These are phyloP conservation scores for Solanum stenotomum DNA, from an alignment of 257 asterid species.

Conservation along the genomic window DNA sequence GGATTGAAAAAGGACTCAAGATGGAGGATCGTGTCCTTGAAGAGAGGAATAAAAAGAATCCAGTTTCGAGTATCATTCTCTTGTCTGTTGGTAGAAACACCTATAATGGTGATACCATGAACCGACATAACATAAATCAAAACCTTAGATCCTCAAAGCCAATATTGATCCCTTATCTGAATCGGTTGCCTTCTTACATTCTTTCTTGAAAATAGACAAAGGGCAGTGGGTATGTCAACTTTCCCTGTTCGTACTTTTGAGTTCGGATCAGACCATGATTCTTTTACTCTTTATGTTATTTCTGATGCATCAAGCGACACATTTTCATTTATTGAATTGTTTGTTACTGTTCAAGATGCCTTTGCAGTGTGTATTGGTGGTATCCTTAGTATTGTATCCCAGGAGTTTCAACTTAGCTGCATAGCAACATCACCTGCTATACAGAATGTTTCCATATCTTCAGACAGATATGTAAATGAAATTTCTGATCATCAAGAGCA, in stretches of 20 bases:
- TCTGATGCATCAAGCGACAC: conserved; percentile 26
- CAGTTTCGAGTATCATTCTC: not conserved
- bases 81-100: conserved; percentile 27
- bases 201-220: not conserved
- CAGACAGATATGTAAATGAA: conserved; percentile 11
- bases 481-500: not conserved
- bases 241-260: conserved; percentile 5
- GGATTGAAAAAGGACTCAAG: conserved; percentile 13
- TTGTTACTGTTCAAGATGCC: conserved; percentile 25
- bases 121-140: not conserved
- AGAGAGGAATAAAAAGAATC: conserved; percentile 12
- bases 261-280: conserved; percentile 11
- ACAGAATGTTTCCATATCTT: conserved; percentile 8
- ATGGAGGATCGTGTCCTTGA: conserved; percentile 15
- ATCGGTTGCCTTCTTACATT: conserved; percentile 10
- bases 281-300: conserved; percentile 21
- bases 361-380: conserved; percentile 35
- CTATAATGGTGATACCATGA: not conserved
- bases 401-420: conserved; percentile 15
- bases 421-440: conserved; percentile 12
- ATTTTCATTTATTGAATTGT: conserved; percentile 28
- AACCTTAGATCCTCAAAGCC: not conserved
- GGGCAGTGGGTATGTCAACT: not conserved
- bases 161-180: not conserved
- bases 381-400: conserved; percentile 25